These are phyloP conservation scores for Biancaea sappan DNA, from an alignment of 306 rosid species.

Conservation along the genomic window DNA sequence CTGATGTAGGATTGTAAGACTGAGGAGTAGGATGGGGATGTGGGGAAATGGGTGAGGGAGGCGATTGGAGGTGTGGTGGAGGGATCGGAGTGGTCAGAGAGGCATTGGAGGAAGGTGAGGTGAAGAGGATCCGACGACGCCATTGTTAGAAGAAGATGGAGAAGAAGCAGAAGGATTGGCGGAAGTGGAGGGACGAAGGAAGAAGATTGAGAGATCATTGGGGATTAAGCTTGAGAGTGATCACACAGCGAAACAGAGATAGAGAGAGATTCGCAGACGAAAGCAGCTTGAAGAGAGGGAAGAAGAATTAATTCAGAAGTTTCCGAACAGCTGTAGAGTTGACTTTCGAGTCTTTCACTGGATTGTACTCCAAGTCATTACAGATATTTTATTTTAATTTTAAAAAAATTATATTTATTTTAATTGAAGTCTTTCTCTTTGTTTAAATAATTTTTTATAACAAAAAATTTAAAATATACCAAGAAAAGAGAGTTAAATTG, in stretches of 20 bases:
- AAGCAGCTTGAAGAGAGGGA: background rate
- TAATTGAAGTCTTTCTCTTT: no score
- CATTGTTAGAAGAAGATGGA: conserved; percentile 33
- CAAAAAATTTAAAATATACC: no score
- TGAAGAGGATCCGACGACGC: conserved; percentile 45
- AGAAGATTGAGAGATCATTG: conserved; percentile 10
- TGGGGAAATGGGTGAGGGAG: conserved; percentile 53
- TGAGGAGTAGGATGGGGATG: conserved; percentile 49
- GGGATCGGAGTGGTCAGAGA: conserved; percentile 38
- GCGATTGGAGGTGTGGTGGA: conserved; percentile 51
- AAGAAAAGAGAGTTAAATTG: no score
- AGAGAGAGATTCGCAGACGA: background rate
- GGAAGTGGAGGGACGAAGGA: background rate
- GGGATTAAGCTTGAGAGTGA: background rate
- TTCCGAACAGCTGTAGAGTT: background rate
- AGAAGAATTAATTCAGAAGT: background rate
- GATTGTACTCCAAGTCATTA: no score
- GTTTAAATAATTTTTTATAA: no score
- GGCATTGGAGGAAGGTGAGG: conserved; percentile 50
- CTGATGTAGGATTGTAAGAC: conserved; percentile 49
- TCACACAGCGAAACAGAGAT: no score
- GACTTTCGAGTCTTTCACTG: no score
- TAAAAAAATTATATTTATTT: no score
- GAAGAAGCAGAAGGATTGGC: conserved; percentile 33
- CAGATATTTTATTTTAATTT: no score